Evolutionary conservation across 495 filamentous ascomycete genomes (phyloP).

Genomic region (Lepraria neglecta): DNA sequence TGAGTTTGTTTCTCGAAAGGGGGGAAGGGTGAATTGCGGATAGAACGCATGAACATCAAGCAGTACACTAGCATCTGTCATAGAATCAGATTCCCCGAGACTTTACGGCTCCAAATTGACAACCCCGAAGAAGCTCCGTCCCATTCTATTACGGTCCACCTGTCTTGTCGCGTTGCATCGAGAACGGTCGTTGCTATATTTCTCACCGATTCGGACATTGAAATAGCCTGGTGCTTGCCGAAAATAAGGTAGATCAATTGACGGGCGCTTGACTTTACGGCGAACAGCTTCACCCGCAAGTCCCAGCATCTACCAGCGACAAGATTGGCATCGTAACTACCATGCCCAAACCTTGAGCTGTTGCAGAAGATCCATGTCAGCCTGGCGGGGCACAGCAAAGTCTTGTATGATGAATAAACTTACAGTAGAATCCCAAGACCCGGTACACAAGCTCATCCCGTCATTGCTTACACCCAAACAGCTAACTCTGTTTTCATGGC

Average conservation of each 20-base stretch:
- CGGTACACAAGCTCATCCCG: constrained; percentile 97
- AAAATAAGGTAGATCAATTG: constrained; percentile 5
- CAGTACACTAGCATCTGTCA: constrained; percentile 10
- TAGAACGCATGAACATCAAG: constrained; percentile 14
- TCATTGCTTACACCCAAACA: constrained; percentile 98
- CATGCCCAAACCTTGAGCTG: constrained; percentile 88
- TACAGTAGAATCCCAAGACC: constrained; percentile 99
- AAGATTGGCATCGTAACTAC: constrained; percentile 32
- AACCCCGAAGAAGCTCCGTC: constrained; percentile 9
- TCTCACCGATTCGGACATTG: constrained; percentile 14
- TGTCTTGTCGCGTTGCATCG: constrained; percentile 13
- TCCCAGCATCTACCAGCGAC: constrained; percentile 11
- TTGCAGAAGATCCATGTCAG: constrained; percentile 20
- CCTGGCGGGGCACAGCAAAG: background rate
- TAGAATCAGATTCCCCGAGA: background rate
- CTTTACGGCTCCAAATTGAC: constrained; percentile 2
- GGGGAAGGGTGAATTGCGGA: background rate
- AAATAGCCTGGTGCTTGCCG: constrained; percentile 10
- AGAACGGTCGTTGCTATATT: constrained; percentile 10
- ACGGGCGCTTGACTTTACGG: constrained; percentile 3
- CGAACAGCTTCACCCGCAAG: background rate
- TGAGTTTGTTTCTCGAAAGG: constrained; percentile 4
- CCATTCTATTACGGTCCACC: constrained; percentile 9
- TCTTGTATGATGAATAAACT: constrained; percentile 33
- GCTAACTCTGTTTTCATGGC: constrained; percentile 98